A percentile compares a stretch with the other conserved stretches of the same genome.
Conservation (phyloP, 177 flowering plant species). For the Telopea speciosissima region DNA sequence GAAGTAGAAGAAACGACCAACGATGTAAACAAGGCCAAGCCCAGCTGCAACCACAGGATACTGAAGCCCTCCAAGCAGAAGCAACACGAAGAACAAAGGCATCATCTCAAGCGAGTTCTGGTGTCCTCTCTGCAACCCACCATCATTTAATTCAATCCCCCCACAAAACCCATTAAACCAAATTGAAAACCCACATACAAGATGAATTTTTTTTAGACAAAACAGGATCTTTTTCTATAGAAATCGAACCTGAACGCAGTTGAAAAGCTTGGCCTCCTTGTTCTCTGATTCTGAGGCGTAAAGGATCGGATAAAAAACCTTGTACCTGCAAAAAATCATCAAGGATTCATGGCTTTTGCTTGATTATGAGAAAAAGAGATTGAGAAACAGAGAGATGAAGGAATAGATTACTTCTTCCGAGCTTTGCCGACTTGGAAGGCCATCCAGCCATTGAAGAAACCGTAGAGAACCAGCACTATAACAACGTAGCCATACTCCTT, state of each 20-base stretch:
- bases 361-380: neutral
- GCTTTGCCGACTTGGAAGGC: constrained; percentile 55
- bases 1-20: constrained; percentile 65
- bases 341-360: neutral
- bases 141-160: neutral
- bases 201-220: too few species aligned
- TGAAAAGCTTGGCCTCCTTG: constrained; percentile 83
- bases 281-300: constrained; percentile 79
- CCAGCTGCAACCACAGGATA: constrained; percentile 44
- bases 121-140: constrained; percentile 63
- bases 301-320: constrained; percentile 61
- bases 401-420: constrained; percentile 42
- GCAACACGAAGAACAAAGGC: constrained; percentile 58
- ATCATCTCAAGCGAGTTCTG: constrained; percentile 76
- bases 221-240: neutral
- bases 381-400: neutral
- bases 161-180: neutral
- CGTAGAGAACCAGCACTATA: constrained; percentile 46
- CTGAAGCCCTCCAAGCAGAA: constrained; percentile 57
- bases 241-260: constrained; percentile 66
- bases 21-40: constrained; percentile 42
- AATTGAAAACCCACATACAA: neutral
- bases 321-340: constrained; percentile 41
- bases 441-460: constrained; percentile 73
- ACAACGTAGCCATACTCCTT: constrained; percentile 66